phyloP scores from a whole-genome alignment of 2,329 filamentous ascomycete genomes.

The Incumbomyces delicatus region DNA sequence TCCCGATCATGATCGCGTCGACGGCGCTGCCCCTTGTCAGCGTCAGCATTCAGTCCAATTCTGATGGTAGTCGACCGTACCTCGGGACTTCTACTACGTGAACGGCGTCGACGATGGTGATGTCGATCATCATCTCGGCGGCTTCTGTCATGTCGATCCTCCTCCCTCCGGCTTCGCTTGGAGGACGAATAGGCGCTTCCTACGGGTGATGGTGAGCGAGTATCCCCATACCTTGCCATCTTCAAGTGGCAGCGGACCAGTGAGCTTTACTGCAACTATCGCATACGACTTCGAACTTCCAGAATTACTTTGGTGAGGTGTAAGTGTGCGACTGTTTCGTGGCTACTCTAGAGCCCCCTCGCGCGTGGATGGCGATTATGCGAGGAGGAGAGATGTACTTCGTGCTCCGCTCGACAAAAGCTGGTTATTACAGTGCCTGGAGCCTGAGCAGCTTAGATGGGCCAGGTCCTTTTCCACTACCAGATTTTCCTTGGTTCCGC shows the following conservation, averaged over 20 bases:
- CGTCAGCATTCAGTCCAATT: conserved; percentile 13
- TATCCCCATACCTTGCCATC: conserved; percentile 53
- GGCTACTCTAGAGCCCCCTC: no score
- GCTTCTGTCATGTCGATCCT: conserved; percentile 43
- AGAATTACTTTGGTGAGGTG: background rate
- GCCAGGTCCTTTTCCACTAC: no score
- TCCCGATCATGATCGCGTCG: conserved; percentile 25
- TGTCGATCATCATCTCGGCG: conserved; percentile 42
- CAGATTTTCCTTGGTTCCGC: no score
- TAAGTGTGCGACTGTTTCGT: no score
- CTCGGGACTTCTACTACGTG: conserved; percentile 38
- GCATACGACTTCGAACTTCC: conserved; percentile 12
- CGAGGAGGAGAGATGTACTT: no score
- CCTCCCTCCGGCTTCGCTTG: conserved; percentile 50
- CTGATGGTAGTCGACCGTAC: conserved; percentile 25
- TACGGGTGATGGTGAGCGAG: conserved; percentile 88
- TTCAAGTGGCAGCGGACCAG: conserved; percentile 30
- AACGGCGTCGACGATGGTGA: conserved; percentile 31
- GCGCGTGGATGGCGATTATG: no score
- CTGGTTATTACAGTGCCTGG: no score
- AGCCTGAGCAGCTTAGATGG: no score
- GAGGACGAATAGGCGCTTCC: conserved; percentile 69
- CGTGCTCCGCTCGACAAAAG: no score
- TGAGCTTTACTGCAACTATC: conserved; percentile 35
- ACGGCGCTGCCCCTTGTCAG: conserved; percentile 38